Conservation (phyloP, 1,139 yeast genomes). For the Geotrichum reessii region DNA sequence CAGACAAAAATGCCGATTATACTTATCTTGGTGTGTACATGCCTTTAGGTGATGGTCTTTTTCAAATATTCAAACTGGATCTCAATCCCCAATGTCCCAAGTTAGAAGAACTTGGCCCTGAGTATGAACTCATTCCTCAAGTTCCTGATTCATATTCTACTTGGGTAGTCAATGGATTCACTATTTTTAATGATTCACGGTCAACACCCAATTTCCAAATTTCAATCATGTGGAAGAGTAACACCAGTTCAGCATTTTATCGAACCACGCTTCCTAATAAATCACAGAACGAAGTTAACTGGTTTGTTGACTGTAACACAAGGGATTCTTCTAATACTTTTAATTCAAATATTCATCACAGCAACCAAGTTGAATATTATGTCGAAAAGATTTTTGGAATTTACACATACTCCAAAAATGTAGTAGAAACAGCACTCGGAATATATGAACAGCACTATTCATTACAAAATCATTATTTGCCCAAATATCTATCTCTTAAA, state of each 20-base stretch:
- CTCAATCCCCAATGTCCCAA: conserved; percentile 17
- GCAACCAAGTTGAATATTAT: conserved; percentile 38
- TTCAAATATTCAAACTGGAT: conserved; percentile 41
- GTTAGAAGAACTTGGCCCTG: conserved; percentile 33
- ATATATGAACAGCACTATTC: conserved; percentile 35
- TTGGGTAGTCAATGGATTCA: conserved; percentile 46
- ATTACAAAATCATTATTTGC: not conserved
- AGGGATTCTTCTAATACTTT: conserved; percentile 6
- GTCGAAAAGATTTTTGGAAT: conserved; percentile 44
- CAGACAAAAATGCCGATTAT: conserved; percentile 8
- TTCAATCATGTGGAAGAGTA: conserved; percentile 58
- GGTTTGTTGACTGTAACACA: conserved; percentile 13
- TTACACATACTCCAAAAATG: conserved; percentile 43
- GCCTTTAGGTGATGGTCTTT: conserved; percentile 44
- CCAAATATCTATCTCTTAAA: not conserved
- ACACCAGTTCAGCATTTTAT: conserved; percentile 48
- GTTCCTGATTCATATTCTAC: conserved; percentile 39
- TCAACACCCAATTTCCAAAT: conserved; percentile 30
- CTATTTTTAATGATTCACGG: not conserved
- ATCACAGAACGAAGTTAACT: not conserved
- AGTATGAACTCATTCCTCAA: conserved; percentile 26
- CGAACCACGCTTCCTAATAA: conserved; percentile 13
- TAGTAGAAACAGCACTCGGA: conserved; percentile 42
- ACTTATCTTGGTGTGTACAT: conserved; percentile 34
- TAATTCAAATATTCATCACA: conserved; percentile 15